Conservation (phyloP, 495 filamentous ascomycete genomes). For the Collariella sp. region DNA sequence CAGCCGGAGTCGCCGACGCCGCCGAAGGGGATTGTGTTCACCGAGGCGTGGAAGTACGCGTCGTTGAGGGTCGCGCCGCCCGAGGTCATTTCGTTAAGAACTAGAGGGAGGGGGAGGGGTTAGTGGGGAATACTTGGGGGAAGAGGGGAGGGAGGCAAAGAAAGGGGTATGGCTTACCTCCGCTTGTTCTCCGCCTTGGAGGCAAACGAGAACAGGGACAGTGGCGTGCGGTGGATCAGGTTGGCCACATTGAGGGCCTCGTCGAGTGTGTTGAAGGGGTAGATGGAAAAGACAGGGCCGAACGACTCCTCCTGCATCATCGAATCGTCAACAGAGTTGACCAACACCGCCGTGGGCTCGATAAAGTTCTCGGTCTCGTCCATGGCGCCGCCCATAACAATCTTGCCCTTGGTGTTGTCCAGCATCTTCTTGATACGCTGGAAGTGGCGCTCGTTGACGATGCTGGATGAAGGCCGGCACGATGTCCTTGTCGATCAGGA, state of each 20-base stretch:
- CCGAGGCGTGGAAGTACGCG: constrained; percentile 65
- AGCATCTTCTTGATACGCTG: constrained; percentile 82
- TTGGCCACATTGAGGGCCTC: constrained; percentile 73
- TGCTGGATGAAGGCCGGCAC: constrained; percentile 64
- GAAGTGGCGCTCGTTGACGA: constrained; percentile 72
- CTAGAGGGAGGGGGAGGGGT: constrained; percentile 18
- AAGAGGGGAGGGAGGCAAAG: not conserved
- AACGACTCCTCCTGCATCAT: constrained; percentile 78
- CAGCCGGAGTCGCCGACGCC: constrained; percentile 81
- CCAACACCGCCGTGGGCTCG: constrained; percentile 73
- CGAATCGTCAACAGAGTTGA: constrained; percentile 66
- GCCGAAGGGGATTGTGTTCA: constrained; percentile 76
- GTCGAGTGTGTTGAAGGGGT: constrained; percentile 65
- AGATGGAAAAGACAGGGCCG: constrained; percentile 75
- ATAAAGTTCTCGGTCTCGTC: constrained; percentile 73
- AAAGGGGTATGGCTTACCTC: constrained; percentile 34
- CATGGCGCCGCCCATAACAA: constrained; percentile 74
- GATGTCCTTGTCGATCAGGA: constrained; percentile 67
- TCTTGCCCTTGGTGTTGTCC: constrained; percentile 70
- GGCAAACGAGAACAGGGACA: constrained; percentile 80
- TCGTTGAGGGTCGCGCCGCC: constrained; percentile 80
- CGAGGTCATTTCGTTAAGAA: constrained; percentile 57
- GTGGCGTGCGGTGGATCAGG: constrained; percentile 65
- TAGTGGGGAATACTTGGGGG: no score
- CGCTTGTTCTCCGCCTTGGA: constrained; percentile 62